Base-by-base conservation (phyloP, 495 filamentous ascomycete species). In the Astrothelium subdiscretum region DNA sequence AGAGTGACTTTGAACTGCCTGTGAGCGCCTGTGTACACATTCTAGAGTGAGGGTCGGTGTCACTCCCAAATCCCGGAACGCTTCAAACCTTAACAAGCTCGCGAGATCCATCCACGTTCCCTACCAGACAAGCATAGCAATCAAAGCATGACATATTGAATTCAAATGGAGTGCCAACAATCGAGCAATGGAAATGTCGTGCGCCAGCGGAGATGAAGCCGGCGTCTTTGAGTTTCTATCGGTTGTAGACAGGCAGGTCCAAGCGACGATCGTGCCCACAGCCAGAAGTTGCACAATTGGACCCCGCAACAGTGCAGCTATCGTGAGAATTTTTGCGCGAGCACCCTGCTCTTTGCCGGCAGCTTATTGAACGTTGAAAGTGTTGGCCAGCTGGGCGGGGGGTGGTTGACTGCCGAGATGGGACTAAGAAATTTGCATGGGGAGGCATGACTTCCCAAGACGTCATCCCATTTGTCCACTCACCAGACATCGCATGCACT, bases 381-480 rank as follows among this genome's bases (percentile, higher is more conserved):
- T 38, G 8, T 6, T 38, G 35, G 35, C 8, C 35, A 15, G 15
- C 35, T 6, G 15, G 15, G 35, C 15, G 48, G 48, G 20, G 48
- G 6, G 6, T 11, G 48, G 48, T 54, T 20, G 48, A 54, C 24
- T 54, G 48, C 48, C 48, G 48, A 24, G 12, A 27, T 26, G 20
- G 20, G 48, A 8, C 22, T 54, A 54, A 29, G 48, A 54, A 26
- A 29, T 3, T 54, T 12, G 48, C 20, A 54, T 15, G 48, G 8
- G 48, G 8, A 54, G 29, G 22, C 48, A 54, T 54, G 48, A 54
- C 48, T 54, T 54, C 8, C 5, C 8, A 26, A 54, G 48, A 54
- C 48, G 48, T 54, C 48, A 54, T 54, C 48, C 20, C 8, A 54
- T 54, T 54, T 54, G 48, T 29, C 48, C 48, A 54, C 48, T 54